Evolutionary conservation across 768 basidiomycete species (phyloP).

Genomic region (Artomyces pyxidatus): DNA sequence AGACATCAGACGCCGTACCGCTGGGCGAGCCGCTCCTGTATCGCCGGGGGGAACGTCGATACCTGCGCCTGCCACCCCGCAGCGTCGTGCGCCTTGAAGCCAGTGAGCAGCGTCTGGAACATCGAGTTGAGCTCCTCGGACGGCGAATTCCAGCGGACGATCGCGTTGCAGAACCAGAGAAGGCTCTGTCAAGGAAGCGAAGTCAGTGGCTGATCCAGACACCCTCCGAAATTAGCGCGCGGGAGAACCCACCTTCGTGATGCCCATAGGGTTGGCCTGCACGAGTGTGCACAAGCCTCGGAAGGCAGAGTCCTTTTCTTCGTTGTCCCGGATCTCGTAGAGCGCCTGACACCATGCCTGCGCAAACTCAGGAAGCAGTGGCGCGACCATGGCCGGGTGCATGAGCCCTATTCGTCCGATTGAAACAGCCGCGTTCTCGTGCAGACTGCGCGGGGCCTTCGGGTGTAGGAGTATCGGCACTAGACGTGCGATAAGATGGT

Average conservation of each 20-base stretch:
- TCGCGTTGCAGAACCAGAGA: slow-evolving; percentile 97
- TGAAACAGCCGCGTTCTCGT: slow-evolving; percentile 98
- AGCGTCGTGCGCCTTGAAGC: slow-evolving; percentile 85
- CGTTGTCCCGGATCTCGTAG: slow-evolving; percentile 97
- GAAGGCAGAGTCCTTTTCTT: slow-evolving; percentile 99
- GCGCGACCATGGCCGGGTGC: slow-evolving; percentile 83
- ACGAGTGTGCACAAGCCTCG: slow-evolving; percentile 94
- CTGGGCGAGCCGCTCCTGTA: slow-evolving; percentile 78
- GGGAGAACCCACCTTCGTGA: slow-evolving; percentile 66
- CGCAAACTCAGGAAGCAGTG: slow-evolving; percentile 83
- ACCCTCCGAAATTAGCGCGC: not conserved
- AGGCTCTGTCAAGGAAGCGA: slow-evolving; percentile 54
- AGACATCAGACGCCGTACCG: slow-evolving; percentile 79
- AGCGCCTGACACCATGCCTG: slow-evolving; percentile 96
- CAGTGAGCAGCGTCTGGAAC: slow-evolving; percentile 85
- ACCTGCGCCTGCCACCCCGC: slow-evolving; percentile 83
- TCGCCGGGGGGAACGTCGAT: slow-evolving; percentile 74
- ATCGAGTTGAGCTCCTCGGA: slow-evolving; percentile 87
- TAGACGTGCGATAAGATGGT: slow-evolving; percentile 76
- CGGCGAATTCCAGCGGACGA: slow-evolving; percentile 90
- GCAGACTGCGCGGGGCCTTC: slow-evolving; percentile 87
- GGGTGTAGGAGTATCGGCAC: slow-evolving; percentile 90
- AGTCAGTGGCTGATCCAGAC: slow-evolving; percentile 24
- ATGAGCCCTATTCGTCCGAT: slow-evolving; percentile 94
- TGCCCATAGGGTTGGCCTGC: slow-evolving; percentile 88